Evolutionary conservation across 2,329 filamentous ascomycete species (phyloP).

Genomic region (Aspergillus thermomutatus): DNA sequence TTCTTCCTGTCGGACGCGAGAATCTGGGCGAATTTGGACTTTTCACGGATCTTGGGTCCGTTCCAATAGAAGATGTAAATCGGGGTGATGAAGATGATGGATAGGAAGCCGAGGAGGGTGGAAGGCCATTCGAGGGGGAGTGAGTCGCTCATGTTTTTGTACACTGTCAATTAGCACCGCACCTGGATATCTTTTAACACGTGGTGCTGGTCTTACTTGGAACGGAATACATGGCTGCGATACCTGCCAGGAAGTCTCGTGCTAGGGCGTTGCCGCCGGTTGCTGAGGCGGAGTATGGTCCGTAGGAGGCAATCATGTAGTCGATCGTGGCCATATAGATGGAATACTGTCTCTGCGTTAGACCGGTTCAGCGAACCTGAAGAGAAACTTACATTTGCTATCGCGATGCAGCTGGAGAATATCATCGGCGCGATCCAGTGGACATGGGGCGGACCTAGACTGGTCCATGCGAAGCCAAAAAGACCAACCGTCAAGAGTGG

Average conservation of each 20-base stretch:
- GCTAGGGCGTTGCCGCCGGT: slow-evolving; percentile 74
- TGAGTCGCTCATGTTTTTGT: slow-evolving; percentile 44
- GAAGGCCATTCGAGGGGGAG: slow-evolving; percentile 53
- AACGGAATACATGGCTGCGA: slow-evolving; percentile 65
- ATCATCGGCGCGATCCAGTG: slow-evolving; percentile 68
- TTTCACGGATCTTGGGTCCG: slow-evolving; percentile 50
- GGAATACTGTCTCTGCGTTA: slow-evolving; percentile 42
- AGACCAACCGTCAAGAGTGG: slow-evolving; percentile 64
- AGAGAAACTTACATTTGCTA: slow-evolving; percentile 54
- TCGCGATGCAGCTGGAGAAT: slow-evolving; percentile 63
- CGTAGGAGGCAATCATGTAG: slow-evolving; percentile 74
- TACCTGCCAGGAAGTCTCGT: slow-evolving; percentile 69
- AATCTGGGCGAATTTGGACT: slow-evolving; percentile 51
- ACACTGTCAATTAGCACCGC: slow-evolving; percentile 34
- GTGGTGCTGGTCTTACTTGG: slow-evolving; percentile 40
- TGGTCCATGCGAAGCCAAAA: slow-evolving; percentile 68
- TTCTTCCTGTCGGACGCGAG: slow-evolving; percentile 23
- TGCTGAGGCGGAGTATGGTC: slow-evolving; percentile 68
- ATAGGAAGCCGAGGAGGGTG: slow-evolving; percentile 51
- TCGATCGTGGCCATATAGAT: slow-evolving; percentile 77
- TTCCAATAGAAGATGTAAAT: slow-evolving; percentile 58
- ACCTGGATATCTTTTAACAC: neutral
- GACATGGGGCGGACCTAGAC: slow-evolving; percentile 59
- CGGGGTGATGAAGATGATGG: slow-evolving; percentile 50
- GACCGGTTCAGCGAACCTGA: neutral